Conservation (phyloP, 768 basidiomycete species). For the Pulveroboletus frians region DNA sequence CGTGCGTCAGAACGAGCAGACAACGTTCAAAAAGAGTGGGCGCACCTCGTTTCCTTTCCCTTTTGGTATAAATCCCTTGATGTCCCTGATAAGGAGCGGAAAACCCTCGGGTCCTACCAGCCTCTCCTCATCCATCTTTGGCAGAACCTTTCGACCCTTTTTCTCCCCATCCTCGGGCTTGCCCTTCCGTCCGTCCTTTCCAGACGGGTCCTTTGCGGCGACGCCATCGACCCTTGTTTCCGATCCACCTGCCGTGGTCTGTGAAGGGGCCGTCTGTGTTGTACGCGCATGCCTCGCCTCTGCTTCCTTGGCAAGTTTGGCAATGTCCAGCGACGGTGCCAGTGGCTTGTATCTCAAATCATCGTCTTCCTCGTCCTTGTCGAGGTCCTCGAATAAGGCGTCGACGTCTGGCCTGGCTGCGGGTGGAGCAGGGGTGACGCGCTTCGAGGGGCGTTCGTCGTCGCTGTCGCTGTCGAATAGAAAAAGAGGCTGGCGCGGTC, state of each 20-base stretch:
- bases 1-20: not conserved
- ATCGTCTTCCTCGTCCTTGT: constrained; percentile 44
- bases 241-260: constrained; percentile 46
- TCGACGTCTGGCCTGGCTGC: constrained; percentile 31
- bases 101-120: constrained; percentile 74
- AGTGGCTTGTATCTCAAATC: constrained; percentile 43
- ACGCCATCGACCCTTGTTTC: constrained; percentile 25
- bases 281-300: constrained; percentile 40
- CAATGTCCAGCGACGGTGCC: constrained; percentile 48
- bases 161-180: constrained; percentile 23
- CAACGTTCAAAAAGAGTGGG: not conserved
- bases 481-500: constrained; percentile 46
- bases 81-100: constrained; percentile 68
- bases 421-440: constrained; percentile 16
- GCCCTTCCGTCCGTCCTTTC: constrained; percentile 7
- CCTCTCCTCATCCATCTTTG: constrained; percentile 70
- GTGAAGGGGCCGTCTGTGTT: constrained; percentile 34
- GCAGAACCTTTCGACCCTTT: constrained; percentile 31
- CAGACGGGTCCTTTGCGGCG: not conserved
- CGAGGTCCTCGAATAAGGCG: constrained; percentile 43
- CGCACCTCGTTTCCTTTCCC: constrained; percentile 91
- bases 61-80: constrained; percentile 72
- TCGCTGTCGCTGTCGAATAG: constrained; percentile 45
- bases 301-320: constrained; percentile 50
- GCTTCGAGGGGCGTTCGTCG: constrained; percentile 32